Base-by-base conservation (phyloP, 163 green algal genomes). In the Prototheca wickerhamii region DNA sequence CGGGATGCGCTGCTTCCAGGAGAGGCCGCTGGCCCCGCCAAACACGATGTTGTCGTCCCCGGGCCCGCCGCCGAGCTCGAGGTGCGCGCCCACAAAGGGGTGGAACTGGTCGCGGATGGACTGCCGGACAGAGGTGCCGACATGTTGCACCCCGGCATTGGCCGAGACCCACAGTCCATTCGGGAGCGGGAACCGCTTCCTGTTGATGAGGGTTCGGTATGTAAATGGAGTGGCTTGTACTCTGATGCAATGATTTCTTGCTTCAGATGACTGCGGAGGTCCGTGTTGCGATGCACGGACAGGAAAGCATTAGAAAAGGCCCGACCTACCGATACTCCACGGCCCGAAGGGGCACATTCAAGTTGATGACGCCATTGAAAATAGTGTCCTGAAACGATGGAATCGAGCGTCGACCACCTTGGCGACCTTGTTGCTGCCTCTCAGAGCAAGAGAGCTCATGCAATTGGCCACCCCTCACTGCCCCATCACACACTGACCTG, bases 331-430 rank as follows among this genome's bases (percentile, higher is more conserved):
- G 33, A 25, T 68, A 68, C 12, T 25, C 44, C 25, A 68, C 21
- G 7, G 53, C 34, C 44, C 21, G 60, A 7, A 23, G 21, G n/a
- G 61, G 61, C 5, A 68, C 17, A 26, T 68, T 60, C 8, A 68
- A 8, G 25, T 10, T 49, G 26, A 68, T 28, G 6, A 12, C 7
- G 23, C 61, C 61, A 7, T 60, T 23, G 61, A 68, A 68, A 17
- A 68, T n/a, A 18, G 61, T 68, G 40, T 68, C 61, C 55, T 58
- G 35, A 29, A 29, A 17, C 15, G 49, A 6, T 12, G 6, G 49
- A 55, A 17, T 26, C 10, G 49, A 26, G 49, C 15, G n/a, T 29
- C 6, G 49, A 29, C 6, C 15, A 12, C 15, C 6, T 31, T 29
- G 10, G 21, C 10, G 15, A 55, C 49, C 10, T 29, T 29, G n/a